These are phyloP conservation scores for Xylaria venustula DNA, from an alignment of 495 filamentous ascomycete genomes.

Conservation along the genomic window DNA sequence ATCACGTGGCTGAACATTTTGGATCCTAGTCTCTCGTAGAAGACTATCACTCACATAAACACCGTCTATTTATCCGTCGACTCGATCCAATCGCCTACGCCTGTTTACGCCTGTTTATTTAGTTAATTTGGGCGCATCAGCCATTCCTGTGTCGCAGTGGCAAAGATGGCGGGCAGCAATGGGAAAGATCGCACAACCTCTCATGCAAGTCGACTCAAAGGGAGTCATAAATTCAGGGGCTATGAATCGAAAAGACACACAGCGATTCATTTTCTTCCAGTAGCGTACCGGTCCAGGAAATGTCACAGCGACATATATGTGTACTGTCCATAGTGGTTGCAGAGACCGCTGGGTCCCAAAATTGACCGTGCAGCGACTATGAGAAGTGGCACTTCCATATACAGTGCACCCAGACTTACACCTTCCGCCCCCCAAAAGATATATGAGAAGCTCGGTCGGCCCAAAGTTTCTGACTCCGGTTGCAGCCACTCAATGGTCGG, in stretches of 20 bases:
- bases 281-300: too few relatives aligned
- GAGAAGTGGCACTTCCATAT: too few relatives aligned
- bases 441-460: background rate
- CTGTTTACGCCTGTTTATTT: background rate
- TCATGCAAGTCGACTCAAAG: background rate
- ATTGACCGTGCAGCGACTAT: too few relatives aligned
- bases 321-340: too few relatives aligned
- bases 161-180: background rate
- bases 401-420: too few relatives aligned
- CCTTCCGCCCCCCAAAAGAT: background rate
- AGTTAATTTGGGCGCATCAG: background rate
- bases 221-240: background rate
- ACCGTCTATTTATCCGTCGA: background rate
- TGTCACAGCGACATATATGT: too few relatives aligned
- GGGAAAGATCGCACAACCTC: background rate
- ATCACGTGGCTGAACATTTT: slow-evolving; percentile 60
- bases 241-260: background rate
- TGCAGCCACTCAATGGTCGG: slow-evolving; percentile 13
- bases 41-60: background rate
- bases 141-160: background rate
- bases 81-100: background rate
- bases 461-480: background rate
- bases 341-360: too few relatives aligned
- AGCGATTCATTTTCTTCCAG: background rate
- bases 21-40: slow-evolving; percentile 16